Conservation (phyloP, 495 filamentous ascomycete species). For the Lindgomyces ingoldianus region DNA sequence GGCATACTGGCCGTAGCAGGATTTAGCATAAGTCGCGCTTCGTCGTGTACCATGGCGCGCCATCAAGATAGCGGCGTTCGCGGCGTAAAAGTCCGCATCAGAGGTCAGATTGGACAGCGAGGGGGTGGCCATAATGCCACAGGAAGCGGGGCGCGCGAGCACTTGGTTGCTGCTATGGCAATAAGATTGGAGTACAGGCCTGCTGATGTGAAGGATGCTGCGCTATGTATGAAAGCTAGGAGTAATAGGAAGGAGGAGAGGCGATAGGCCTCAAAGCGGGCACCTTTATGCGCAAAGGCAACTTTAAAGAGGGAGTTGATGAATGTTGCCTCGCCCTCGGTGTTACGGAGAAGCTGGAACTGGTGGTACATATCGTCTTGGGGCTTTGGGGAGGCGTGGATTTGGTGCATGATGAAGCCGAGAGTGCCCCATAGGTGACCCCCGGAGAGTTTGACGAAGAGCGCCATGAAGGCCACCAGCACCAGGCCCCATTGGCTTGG, state of each 20-base stretch:
- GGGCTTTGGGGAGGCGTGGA: background rate
- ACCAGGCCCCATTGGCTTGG: constrained; percentile 19
- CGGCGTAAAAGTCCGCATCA: background rate
- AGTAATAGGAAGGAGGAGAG: background rate
- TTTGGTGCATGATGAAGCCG: constrained; percentile 19
- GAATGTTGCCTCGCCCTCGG: background rate
- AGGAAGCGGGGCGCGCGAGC: background rate
- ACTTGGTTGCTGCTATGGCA: no score
- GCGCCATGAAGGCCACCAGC: constrained; percentile 14
- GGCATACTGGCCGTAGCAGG: constrained; percentile 7
- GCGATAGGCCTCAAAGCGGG: background rate
- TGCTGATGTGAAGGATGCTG: constrained; percentile 2
- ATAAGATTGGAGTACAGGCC: constrained; percentile 5
- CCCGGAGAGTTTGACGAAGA: constrained; percentile 21
- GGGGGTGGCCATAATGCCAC: constrained; percentile 8
- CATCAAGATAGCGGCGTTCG: constrained; percentile 12
- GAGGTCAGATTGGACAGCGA: background rate
- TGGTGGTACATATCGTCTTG: constrained; percentile 24
- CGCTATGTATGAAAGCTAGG: background rate
- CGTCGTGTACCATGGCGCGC: background rate
- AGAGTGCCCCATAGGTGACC: constrained; percentile 18
- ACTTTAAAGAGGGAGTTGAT: constrained; percentile 6
- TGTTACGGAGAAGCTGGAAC: constrained; percentile 21
- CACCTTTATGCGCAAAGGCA: constrained; percentile 14
- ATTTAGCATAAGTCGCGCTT: constrained; percentile 11